Base-by-base conservation (phyloP, 192 early-diverging fungal species). In the Chytriomyces sp. region DNA sequence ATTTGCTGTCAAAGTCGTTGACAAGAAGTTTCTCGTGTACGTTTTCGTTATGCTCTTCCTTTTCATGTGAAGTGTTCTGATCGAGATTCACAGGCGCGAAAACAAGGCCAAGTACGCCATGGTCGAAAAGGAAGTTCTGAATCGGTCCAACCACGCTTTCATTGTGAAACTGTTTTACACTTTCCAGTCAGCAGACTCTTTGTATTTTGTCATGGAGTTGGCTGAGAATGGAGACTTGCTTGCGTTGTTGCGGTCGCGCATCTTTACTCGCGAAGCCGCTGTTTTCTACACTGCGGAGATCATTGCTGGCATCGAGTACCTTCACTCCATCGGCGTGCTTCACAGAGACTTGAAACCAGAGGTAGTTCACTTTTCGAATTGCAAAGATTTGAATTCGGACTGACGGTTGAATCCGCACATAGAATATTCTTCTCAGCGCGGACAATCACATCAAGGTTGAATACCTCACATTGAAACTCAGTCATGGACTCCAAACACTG, bases 291-390 rank as follows among this genome's bases (percentile, higher is more conserved):
- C 91, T 23, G 92, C 93, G 3, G 94, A 99, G 82, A 92, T 99
- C 26, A 69, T 97, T 23, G 81, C 86, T 2, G 94, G 92, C 0
- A 84, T 99, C 45, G 95, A 96, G 62, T 94, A 98, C 80, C 87
- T 99, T 75, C 98, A 99, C 77, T 49, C 45, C 7, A 79, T 64
- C 67, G 89, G 91, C 43, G 90, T 97, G 47, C 90, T 99, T 66
- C 97, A 99, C 72, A 86, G 97, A 24, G 97, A 99, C 81, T 80
- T 99, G 18, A 99, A 99, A 83, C 98, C 98, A 16, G 98, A 99
- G 82, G 82, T 82, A 0, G 35, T 3, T 35, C 35, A 1, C 4
- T 35, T 35, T 50, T 18, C 28, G 60, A 5, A 16, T 62, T 59
- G 23, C 6, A 53, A 18, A 20, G 45, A 18, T n/a, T 10, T n/a